Evolutionary conservation across 495 filamentous ascomycete genomes (phyloP).

Genomic region (Penicillium daleae): DNA sequence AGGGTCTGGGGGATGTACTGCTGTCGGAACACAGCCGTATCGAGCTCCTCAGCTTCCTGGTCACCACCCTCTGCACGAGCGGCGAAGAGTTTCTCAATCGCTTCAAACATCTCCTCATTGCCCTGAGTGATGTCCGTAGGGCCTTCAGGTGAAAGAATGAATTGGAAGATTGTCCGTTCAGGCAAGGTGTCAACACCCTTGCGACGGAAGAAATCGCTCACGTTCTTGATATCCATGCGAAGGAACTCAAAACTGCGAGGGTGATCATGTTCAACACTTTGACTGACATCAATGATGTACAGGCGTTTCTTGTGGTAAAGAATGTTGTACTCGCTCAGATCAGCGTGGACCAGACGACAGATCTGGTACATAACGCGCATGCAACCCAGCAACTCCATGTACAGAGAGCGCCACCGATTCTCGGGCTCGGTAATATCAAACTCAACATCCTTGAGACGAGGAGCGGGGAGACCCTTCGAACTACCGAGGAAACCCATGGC

Average conservation of each 20-base stretch:
- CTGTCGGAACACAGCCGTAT: constrained; percentile 90
- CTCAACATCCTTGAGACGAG: constrained; percentile 77
- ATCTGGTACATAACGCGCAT: constrained; percentile 92
- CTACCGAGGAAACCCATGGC: constrained; percentile 93
- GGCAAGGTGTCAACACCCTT: constrained; percentile 78
- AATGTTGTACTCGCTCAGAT: constrained; percentile 96
- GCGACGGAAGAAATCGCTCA: constrained; percentile 85
- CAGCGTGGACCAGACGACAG: constrained; percentile 90
- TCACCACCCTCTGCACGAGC: constrained; percentile 46
- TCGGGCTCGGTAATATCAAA: constrained; percentile 59
- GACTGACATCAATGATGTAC: constrained; percentile 96
- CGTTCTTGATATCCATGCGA: constrained; percentile 97
- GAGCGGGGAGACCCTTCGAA: constrained; percentile 82
- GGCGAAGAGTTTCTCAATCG: constrained; percentile 54
- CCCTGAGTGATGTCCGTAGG: constrained; percentile 42
- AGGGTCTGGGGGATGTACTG: constrained; percentile 94
- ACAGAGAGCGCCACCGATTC: constrained; percentile 71
- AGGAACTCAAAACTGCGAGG: constrained; percentile 89
- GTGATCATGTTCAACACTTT: constrained; percentile 96
- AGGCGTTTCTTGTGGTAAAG: constrained; percentile 83
- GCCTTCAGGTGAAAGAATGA: constrained; percentile 67
- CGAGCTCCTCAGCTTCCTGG: constrained; percentile 62
- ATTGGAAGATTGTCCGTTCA: constrained; percentile 76
- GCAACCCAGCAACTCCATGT: constrained; percentile 80
- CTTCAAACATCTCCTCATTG: constrained; percentile 47